Conservation (phyloP, 73 alveolate species). For the Tetrahymena borealis region DNA sequence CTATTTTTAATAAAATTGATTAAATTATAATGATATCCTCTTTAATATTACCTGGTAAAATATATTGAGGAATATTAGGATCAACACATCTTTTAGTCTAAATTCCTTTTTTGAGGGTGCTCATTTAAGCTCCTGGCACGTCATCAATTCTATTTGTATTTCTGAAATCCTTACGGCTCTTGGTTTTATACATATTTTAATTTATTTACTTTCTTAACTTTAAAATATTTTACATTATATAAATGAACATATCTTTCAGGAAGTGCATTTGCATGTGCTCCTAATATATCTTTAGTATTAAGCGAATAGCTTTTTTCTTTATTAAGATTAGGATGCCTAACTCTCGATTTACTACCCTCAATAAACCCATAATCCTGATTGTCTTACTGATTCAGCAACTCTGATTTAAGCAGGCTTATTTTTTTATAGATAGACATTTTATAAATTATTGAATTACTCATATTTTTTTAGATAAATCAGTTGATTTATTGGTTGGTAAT, state of each 20-base stretch:
- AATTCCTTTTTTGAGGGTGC: conserved; percentile 25
- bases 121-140: conserved; percentile 27
- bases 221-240: neutral
- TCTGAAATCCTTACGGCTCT: conserved; percentile 6
- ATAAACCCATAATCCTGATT: neutral
- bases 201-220: neutral
- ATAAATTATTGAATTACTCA: no score
- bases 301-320: neutral
- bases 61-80: conserved; percentile 20
- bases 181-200: neutral
- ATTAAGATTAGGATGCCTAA: neutral
- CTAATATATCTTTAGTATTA: neutral
- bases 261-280: neutral
- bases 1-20: neutral
- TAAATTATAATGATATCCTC: neutral
- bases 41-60: neutral
- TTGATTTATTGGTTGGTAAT: no score
- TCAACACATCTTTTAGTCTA: conserved; percentile 5
- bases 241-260: neutral
- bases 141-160: conserved; percentile 13
- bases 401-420: neutral
- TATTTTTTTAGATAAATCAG: no score
- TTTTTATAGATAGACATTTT: no score
- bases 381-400: neutral
- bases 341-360: neutral